Conservation (phyloP, 1,284 basidiomycete genomes). For the Boletus mariae region DNA sequence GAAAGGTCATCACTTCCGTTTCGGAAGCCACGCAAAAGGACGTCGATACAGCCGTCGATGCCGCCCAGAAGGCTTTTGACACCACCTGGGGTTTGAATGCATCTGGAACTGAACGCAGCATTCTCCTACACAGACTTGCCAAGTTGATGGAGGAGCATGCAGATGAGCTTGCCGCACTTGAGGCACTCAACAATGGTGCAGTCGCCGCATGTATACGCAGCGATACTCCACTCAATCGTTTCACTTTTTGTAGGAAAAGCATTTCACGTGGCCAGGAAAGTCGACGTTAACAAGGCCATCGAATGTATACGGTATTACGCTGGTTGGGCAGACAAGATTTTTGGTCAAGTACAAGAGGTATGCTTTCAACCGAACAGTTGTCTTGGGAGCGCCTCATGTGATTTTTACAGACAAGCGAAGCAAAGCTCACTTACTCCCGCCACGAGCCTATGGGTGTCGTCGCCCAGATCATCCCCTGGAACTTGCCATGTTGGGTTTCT, state of each 20-base stretch:
- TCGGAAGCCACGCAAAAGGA: too few relatives aligned
- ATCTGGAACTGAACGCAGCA: too few relatives aligned
- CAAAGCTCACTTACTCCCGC: constrained; percentile 75
- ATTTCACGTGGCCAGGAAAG: constrained; percentile 66
- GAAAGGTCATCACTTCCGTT: too few relatives aligned
- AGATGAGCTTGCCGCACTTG: constrained; percentile 61
- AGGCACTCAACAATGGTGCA: constrained; percentile 51
- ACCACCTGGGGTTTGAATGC: too few relatives aligned
- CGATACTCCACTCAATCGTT: not conserved
- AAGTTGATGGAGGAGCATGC: constrained; percentile 52
- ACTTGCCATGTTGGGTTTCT: constrained; percentile 51
- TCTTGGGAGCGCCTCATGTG: not conserved
- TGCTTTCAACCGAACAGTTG: constrained; percentile 4
- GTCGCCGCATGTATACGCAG: not conserved
- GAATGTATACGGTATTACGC: constrained; percentile 69
- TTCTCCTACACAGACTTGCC: too few relatives aligned
- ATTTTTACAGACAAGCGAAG: constrained; percentile 50
- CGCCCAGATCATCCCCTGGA: constrained; percentile 83
- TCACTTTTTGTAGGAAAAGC: constrained; percentile 55
- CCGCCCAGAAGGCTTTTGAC: not conserved
- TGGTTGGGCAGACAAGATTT: constrained; percentile 86
- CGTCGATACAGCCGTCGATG: too few relatives aligned
- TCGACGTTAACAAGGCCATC: constrained; percentile 72
- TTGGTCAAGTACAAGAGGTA: constrained; percentile 75
- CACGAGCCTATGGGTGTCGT: constrained; percentile 95